Evolutionary conservation across 129 eudicot species (phyloP), one percentile per base, ranked within the genome.

Genomic region (Tanacetum coccineum): DNA sequence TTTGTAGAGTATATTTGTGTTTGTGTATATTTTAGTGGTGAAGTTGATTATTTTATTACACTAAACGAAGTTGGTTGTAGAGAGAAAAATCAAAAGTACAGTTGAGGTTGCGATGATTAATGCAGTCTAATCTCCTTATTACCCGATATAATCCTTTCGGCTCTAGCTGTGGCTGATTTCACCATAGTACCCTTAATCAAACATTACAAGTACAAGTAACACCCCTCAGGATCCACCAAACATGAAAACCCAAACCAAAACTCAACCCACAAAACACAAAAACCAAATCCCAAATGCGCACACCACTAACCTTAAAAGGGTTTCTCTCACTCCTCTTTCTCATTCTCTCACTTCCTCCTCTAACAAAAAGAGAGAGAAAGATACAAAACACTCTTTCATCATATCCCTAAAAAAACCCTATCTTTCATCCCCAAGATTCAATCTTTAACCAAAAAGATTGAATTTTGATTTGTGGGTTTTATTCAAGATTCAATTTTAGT

Each of bases 351-450:
- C 79, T 68, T 70, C 76, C 80, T 68, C 25, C 70, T 44, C 67
- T 62, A 25, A 40, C 70, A 50, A 15, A 76, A 78, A 71, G 74
- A 74, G 94, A 81, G 89, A 83, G 89, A 87, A 72, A 81, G 13
- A 36, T 5, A 36, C 9, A 5, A 36, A 36, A 36, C 40, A 36
- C 74, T 26, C 78, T 69, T 62, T 62, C 51, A 62, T 68, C 78
- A 36, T 64, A 61, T 80, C 83, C 32, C 59, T 59, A 59, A 48
- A 59, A n/a, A 74, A 63, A 68, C 74, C 81, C 79, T 74, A 77
- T 81, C 63, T 55, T 59, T 71, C 59, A 19, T 4, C 50, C 46
- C 62, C 70, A 59, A 77, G 66, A 70, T 60, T 20, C 56, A 70
- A 54, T 40, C 68, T 77, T 64, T 53, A 51, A 59, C 46, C 60